These are phyloP conservation scores for Penicillium palitans DNA, from an alignment of 2,329 filamentous ascomycete genomes.

Conservation along the genomic window DNA sequence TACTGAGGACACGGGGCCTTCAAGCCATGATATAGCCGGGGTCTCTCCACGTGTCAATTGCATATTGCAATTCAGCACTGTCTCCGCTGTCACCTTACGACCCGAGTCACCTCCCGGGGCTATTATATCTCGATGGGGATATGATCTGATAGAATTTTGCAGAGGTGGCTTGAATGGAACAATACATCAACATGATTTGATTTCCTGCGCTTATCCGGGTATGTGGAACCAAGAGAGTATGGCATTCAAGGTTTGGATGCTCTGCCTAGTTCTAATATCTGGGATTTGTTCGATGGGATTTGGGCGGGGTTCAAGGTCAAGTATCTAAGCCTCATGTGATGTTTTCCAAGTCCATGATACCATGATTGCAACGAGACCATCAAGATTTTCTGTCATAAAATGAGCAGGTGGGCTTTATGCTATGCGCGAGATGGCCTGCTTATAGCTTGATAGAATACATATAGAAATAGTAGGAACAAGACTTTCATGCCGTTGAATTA, in stretches of 20 bases:
- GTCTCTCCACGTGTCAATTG: neutral
- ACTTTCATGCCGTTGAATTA: too few relatives aligned
- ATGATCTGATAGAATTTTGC: neutral
- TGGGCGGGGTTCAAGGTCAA: neutral
- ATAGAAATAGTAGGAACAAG: too few relatives aligned
- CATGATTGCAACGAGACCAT: neutral
- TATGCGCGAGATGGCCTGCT: neutral
- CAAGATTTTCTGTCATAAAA: neutral
- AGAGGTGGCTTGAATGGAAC: neutral
- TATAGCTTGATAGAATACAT: neutral
- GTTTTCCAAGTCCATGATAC: neutral
- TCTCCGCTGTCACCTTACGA: neutral
- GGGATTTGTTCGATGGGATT: neutral
- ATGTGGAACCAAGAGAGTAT: too few relatives aligned
- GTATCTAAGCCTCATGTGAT: neutral
- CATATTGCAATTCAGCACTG: neutral
- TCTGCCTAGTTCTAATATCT: too few relatives aligned
- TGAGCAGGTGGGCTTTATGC: too few relatives aligned
- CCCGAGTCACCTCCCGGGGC: neutral
- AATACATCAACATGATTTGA: neutral
- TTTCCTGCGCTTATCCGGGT: neutral
- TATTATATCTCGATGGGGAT: neutral
- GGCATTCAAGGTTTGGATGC: too few relatives aligned
- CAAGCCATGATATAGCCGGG: neutral
- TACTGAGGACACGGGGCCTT: neutral